Conservation (phyloP, 768 basidiomycete genomes). For the Pleurotus citrinopileatus region DNA sequence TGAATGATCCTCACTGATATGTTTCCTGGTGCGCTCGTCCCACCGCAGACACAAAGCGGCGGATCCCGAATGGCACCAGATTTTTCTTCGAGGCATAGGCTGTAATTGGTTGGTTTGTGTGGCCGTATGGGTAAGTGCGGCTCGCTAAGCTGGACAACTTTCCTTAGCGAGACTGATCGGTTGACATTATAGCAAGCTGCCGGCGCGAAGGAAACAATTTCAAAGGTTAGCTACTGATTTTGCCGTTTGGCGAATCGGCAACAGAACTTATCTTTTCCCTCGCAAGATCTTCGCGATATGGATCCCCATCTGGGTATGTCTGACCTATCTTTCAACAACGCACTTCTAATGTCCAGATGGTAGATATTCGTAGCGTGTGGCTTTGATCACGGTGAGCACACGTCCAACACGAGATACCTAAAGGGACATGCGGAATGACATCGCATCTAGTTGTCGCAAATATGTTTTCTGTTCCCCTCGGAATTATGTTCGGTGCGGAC, state of each 20-base stretch:
- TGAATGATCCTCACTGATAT: not conserved
- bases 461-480: constrained; percentile 71
- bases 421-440: constrained; percentile 1
- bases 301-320: constrained; percentile 71
- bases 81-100: constrained; percentile 70
- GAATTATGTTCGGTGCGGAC: constrained; percentile 67
- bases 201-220: constrained; percentile 63
- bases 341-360: not conserved
- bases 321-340: not conserved
- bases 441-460: constrained; percentile 57
- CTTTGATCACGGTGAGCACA: constrained; percentile 61
- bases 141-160: constrained; percentile 3
- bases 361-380: constrained; percentile 70
- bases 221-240: constrained; percentile 45
- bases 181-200: constrained; percentile 55
- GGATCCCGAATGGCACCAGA: constrained; percentile 68
- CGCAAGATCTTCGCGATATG: constrained; percentile 56
- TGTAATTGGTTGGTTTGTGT: constrained; percentile 78
- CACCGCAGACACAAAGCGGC: constrained; percentile 63
- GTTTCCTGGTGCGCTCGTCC: too few relatives aligned
- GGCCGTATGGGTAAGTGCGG: constrained; percentile 73
- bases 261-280: not conserved
- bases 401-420: not conserved
- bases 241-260: not conserved
- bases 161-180: not conserved